These are phyloP conservation scores for Lentinula detonsa DNA, from an alignment of 768 basidiomycete species.

Conservation along the genomic window DNA sequence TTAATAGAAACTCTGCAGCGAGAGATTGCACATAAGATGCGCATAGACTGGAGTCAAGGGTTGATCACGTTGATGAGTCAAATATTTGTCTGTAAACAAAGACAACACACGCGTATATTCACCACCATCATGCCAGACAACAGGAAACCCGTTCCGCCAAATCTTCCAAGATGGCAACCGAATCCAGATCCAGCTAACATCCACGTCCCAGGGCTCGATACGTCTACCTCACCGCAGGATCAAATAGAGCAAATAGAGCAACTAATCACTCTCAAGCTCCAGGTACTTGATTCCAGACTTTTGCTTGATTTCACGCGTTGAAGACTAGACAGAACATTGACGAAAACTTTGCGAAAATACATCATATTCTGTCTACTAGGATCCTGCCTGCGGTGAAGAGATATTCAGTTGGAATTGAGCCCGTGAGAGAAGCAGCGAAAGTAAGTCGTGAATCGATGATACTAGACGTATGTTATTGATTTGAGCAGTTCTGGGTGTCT, in stretches of 20 bases:
- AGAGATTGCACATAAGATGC: not conserved
- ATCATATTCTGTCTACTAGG: conserved; percentile 73
- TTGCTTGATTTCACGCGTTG: conserved; percentile 3
- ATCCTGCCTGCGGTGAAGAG: conserved; percentile 86
- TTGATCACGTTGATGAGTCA: not conserved
- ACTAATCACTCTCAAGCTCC: conserved; percentile 85
- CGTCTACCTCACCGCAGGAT: conserved; percentile 58
- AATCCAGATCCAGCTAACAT: conserved; percentile 59
- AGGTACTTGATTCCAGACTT: conserved; percentile 36
- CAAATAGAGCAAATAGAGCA: conserved; percentile 97
- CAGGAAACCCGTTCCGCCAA: conserved; percentile 40
- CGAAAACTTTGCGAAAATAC: conserved; percentile 87
- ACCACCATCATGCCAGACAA: conserved; percentile 5
- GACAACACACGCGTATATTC: not conserved
- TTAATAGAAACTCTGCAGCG: not conserved
- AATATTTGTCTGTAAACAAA: too few relatives aligned
- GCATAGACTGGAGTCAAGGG: not conserved
- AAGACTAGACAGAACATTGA: conserved; percentile 65
- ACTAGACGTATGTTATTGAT: not conserved
- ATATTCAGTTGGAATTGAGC: conserved; percentile 82
- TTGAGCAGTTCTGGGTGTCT: conserved; percentile 83
- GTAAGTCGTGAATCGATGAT: conserved; percentile 33
- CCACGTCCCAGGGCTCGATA: conserved; percentile 66
- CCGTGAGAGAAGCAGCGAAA: conserved; percentile 86
- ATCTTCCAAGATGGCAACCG: conserved; percentile 63